These are phyloP conservation scores for Pichia terricola DNA, from an alignment of 1,139 yeast genomes.

Conservation along the genomic window DNA sequence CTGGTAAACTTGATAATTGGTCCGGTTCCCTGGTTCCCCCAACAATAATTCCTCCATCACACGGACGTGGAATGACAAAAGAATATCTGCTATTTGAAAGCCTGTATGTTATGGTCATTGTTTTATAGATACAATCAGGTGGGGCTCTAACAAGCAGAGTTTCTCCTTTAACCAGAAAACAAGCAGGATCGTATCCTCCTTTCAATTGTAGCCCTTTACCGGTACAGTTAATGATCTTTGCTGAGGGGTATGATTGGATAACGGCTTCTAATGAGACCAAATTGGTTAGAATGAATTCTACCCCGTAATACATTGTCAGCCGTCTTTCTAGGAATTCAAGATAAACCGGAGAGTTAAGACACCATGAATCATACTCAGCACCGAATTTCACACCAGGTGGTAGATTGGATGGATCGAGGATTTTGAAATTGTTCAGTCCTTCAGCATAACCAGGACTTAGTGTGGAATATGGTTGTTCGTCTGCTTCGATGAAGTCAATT, in stretches of 20 bases:
- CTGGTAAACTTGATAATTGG: constrained; percentile 24
- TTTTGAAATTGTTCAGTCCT: constrained; percentile 36
- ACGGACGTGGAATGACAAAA: constrained; percentile 53
- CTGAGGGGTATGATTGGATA: constrained; percentile 22
- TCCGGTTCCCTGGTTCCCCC: constrained; percentile 66
- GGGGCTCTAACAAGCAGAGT: constrained; percentile 32
- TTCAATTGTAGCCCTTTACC: constrained; percentile 52
- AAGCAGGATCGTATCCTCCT: constrained; percentile 44
- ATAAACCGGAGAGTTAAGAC: constrained; percentile 52
- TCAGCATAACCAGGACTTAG: constrained; percentile 36
- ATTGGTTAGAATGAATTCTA: constrained; percentile 31
- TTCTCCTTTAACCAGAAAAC: constrained; percentile 58
- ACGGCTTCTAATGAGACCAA: constrained; percentile 36
- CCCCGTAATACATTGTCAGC: constrained; percentile 30
- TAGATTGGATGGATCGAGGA: constrained; percentile 25
- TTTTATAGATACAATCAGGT: constrained; percentile 24
- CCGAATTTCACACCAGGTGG: constrained; percentile 38
- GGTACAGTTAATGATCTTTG: constrained; percentile 44
- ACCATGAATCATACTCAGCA: constrained; percentile 48
- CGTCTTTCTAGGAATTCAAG: constrained; percentile 36
- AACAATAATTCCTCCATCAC: constrained; percentile 55
- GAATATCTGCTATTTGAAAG: constrained; percentile 51
- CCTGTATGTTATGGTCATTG: constrained; percentile 52
- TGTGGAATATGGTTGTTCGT: constrained; percentile 30
- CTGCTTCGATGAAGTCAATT: constrained; percentile 44